These are phyloP conservation scores for Penstemon barbatus DNA, from an alignment of 257 asterid genomes.

Conservation along the genomic window DNA sequence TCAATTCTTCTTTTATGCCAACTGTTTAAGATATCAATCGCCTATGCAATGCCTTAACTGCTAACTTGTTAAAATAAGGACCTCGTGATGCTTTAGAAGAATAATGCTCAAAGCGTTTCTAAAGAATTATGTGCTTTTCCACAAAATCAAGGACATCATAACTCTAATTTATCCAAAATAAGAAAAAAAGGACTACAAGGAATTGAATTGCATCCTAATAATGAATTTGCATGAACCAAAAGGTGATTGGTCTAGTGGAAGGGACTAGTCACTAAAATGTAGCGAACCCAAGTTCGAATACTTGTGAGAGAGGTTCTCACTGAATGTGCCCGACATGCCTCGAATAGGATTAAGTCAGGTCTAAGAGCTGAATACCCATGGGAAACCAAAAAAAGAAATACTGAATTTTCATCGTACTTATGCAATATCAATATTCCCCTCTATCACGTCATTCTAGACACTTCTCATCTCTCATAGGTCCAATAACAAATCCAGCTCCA, in stretches of 20 bases:
- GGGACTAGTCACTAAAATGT: no score
- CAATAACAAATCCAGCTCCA: not conserved
- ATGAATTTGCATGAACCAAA: no score
- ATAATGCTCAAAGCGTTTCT: not conserved
- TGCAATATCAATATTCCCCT: not conserved
- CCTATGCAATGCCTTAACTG: not conserved
- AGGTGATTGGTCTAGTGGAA: no score
- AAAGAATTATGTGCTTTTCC: no score
- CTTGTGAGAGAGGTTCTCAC: no score
- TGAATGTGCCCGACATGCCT: no score
- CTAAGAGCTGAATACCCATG: no score
- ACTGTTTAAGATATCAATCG: not conserved
- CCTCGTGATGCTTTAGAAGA: not conserved
- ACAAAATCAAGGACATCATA: not conserved
- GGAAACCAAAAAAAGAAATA: no score
- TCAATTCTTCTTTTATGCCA: not conserved
- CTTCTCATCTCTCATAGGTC: not conserved
- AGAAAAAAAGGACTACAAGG: no score
- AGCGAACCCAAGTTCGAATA: no score
- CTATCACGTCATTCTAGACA: not conserved
- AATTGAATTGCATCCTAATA: no score
- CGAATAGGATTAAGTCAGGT: no score
- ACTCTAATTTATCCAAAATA: not conserved
- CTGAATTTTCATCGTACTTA: not conserved
- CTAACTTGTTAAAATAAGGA: not conserved